Evolutionary conservation across 805 yeast genomes (phyloP).

Genomic region (Novakomyces olei): DNA sequence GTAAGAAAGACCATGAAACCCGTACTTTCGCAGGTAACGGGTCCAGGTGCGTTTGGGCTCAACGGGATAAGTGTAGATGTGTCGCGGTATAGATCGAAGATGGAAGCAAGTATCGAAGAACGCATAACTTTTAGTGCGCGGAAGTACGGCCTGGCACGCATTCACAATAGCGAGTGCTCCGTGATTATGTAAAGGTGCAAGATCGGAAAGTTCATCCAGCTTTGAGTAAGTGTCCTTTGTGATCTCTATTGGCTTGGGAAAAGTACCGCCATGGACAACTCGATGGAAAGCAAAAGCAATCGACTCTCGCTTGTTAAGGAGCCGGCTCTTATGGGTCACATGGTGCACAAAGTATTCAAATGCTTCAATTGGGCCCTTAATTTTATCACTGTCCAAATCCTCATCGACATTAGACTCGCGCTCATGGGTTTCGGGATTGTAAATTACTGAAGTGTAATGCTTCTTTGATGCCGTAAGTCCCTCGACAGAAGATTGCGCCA

Average conservation of each 20-base stretch:
- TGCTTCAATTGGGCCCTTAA: conserved; percentile 9
- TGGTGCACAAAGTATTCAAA: conserved; percentile 8
- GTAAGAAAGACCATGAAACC: conserved; percentile 10
- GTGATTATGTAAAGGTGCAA: conserved; percentile 10
- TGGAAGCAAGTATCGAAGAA: conserved; percentile 10
- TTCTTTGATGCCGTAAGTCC: conserved; percentile 9
- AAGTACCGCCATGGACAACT: conserved; percentile 10
- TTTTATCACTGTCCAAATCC: conserved; percentile 15
- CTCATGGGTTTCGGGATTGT: conserved; percentile 9
- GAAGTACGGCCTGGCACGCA: conserved; percentile 6
- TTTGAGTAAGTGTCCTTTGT: conserved; percentile 8
- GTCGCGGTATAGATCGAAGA: conserved; percentile 7
- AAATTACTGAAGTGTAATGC: conserved; percentile 6
- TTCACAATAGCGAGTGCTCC: conserved; percentile 10
- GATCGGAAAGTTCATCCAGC: conserved; percentile 10
- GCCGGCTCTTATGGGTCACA: conserved; percentile 5
- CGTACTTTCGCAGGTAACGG: conserved; percentile 8
- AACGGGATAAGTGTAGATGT: conserved; percentile 9
- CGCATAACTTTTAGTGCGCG: conserved; percentile 7
- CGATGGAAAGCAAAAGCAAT: conserved; percentile 8
- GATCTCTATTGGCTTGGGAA: conserved; percentile 8
- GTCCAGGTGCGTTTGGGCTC: conserved; percentile 7
- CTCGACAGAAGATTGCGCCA: conserved; percentile 7
- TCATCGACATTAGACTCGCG: conserved; percentile 25
- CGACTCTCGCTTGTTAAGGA: conserved; percentile 4